phyloP scores from a whole-genome alignment of 2,329 filamentous ascomycete species.

The Alternaria brassicicola region DNA sequence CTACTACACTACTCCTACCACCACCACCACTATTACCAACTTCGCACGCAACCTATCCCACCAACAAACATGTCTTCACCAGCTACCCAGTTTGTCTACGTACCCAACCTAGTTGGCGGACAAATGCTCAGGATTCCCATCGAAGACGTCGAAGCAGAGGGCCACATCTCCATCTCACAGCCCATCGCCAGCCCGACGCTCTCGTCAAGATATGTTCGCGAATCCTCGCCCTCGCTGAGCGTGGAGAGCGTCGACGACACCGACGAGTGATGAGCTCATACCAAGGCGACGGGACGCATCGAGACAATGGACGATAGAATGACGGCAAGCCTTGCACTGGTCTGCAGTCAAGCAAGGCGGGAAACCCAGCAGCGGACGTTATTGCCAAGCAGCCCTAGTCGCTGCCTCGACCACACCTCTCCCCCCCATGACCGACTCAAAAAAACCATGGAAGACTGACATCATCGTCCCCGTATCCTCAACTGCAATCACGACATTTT shows the following conservation, averaged over 20 bases:
- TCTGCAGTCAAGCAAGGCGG: conserved; percentile 1
- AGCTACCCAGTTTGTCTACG: conserved; percentile 45
- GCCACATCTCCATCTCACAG: conserved; percentile 21
- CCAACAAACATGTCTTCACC: conserved; percentile 38
- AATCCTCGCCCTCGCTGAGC: conserved; percentile 36
- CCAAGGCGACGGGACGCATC: neutral
- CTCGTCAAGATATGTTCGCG: conserved; percentile 26
- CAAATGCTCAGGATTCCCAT: conserved; percentile 47
- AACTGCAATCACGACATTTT: neutral
- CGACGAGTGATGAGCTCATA: conserved; percentile 22
- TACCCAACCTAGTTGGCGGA: conserved; percentile 47
- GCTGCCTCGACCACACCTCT: neutral
- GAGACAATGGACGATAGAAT: neutral
- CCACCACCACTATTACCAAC: neutral
- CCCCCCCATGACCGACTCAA: neutral
- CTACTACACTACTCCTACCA: neutral
- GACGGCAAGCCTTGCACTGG: conserved; percentile 2
- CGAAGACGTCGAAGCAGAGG: conserved; percentile 32
- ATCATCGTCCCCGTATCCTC: neutral
- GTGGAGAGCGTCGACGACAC: conserved; percentile 38
- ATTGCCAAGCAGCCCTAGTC: neutral
- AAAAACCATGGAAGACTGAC: neutral
- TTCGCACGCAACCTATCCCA: neutral
- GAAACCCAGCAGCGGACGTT: neutral
- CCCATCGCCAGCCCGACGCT: conserved; percentile 19